Evolutionary conservation across 768 basidiomycete genomes (phyloP).

Genomic region (Rhodotorula toruloides): DNA sequence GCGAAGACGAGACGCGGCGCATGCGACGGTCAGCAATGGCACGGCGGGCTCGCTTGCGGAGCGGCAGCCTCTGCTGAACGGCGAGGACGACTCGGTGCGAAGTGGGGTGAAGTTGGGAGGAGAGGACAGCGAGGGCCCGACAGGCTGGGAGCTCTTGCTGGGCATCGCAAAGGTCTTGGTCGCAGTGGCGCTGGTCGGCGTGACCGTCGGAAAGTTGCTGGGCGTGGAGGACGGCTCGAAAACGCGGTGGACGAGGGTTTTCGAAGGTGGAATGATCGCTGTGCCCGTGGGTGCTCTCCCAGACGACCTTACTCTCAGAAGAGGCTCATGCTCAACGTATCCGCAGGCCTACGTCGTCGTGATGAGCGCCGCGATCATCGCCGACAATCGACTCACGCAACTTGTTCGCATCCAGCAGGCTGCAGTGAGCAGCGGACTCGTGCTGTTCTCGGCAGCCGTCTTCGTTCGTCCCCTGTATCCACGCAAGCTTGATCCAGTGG

Average conservation of each 20-base stretch:
- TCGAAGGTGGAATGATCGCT: conserved; percentile 7
- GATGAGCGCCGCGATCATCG: background rate
- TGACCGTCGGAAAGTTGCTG: background rate
- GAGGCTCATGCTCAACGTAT: background rate
- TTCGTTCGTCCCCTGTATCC: background rate
- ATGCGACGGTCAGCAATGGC: too few species aligned
- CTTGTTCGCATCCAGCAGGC: conserved; percentile 8
- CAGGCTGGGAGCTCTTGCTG: conserved; percentile 2
- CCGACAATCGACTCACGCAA: background rate
- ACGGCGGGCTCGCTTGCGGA: too few species aligned
- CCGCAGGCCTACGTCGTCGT: conserved; percentile 7
- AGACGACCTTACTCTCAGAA: background rate
- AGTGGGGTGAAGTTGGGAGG: background rate
- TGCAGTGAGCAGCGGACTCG: background rate
- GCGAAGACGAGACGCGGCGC: fast-evolving
- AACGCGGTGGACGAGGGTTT: conserved; percentile 13
- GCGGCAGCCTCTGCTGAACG: background rate
- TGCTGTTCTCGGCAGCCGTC: background rate
- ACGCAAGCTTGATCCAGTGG: background rate
- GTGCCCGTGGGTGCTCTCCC: background rate
- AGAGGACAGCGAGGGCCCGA: background rate
- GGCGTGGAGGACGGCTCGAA: conserved; percentile 1
- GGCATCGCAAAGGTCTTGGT: background rate
- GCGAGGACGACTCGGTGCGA: too few species aligned
- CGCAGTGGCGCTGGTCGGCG: background rate